phyloP scores from a whole-genome alignment of 73 alveolate species.

The Tetrahymena elliotti region DNA sequence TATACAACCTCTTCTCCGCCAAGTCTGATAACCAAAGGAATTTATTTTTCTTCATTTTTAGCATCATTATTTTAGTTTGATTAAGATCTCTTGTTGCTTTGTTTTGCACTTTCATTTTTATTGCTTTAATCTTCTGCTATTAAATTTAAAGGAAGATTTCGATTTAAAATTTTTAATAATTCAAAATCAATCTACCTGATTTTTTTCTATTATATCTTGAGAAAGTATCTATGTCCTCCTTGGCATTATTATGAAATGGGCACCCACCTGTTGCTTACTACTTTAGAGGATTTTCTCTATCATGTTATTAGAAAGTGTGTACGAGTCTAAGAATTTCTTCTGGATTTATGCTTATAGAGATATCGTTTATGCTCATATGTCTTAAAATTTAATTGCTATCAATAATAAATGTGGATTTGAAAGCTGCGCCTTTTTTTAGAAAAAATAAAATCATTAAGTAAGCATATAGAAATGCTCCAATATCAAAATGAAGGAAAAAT shows the following conservation, averaged over 20 bases:
- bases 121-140: neutral
- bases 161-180: neutral
- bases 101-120: neutral
- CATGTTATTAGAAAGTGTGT: conserved; percentile 79
- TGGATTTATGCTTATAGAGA: conserved; percentile 84
- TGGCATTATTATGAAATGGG: neutral
- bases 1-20: neutral
- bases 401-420: conserved; percentile 84
- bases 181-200: neutral
- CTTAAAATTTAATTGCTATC: conserved; percentile 75
- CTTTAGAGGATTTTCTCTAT: conserved; percentile 10
- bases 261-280: neutral
- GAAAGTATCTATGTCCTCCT: neutral
- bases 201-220: neutral
- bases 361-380: conserved; percentile 75
- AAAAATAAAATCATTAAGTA: neutral
- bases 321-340: conserved; percentile 82
- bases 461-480: neutral
- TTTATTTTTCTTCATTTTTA: neutral
- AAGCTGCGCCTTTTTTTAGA: conserved; percentile 46
- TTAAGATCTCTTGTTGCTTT: neutral
- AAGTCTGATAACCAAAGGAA: neutral
- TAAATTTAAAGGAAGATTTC: neutral
- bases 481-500: neutral
- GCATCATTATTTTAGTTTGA: neutral